Evolutionary conservation across 805 yeast species (phyloP).

Genomic region (Suhomyces sp.): DNA sequence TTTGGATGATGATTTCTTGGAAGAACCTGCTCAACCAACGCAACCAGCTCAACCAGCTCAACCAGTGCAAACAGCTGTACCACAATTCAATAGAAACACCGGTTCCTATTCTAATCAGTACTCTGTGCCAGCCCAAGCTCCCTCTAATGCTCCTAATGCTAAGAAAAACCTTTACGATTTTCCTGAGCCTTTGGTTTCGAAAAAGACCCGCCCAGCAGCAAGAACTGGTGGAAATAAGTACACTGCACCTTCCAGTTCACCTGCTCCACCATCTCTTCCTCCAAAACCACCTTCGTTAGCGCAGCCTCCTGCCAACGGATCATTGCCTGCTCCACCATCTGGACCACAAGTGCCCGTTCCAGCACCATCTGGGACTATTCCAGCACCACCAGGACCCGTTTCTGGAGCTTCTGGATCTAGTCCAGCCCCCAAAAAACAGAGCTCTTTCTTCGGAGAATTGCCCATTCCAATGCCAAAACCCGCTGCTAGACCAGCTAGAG

Average conservation of each 20-base stretch:
- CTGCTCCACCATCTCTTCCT: slow-evolving; percentile 9
- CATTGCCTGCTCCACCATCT: slow-evolving; percentile 3
- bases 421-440: slow-evolving; percentile 16
- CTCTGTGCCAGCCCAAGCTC: background rate
- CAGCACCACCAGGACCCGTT: background rate
- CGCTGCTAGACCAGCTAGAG: slow-evolving; percentile 25
- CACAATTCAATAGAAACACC: background rate
- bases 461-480: slow-evolving; percentile 40
- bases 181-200: slow-evolving; percentile 53
- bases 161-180: slow-evolving; percentile 76
- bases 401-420: background rate
- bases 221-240: slow-evolving; percentile 26
- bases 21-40: slow-evolving; percentile 19
- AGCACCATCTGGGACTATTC: background rate
- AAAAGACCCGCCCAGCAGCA: slow-evolving; percentile 38
- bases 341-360: background rate
- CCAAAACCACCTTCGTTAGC: slow-evolving; percentile 9
- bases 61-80: background rate
- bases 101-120: background rate
- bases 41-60: background rate
- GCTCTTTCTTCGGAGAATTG: slow-evolving; percentile 56
- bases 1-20: slow-evolving; percentile 37
- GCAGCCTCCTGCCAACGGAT: slow-evolving; percentile 5
- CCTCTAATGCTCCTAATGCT: background rate
- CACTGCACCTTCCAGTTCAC: slow-evolving; percentile 9